Base-by-base conservation (phyloP, 108 stramenopile species). In the Mayamaea pseudoterrestris region DNA sequence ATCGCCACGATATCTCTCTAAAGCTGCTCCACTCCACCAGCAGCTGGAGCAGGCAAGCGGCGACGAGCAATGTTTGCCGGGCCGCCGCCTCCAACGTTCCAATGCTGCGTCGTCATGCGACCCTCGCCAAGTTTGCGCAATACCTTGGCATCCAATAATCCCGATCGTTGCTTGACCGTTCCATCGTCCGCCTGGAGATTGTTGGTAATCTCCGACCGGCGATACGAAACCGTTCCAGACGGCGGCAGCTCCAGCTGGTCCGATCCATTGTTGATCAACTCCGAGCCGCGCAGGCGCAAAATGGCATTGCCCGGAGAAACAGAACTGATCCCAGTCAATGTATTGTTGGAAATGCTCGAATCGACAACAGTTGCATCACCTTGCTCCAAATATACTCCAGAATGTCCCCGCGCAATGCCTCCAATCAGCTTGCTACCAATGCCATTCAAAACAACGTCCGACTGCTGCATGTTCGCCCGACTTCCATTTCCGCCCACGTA, bases 321-420 rank as follows among this genome's bases (percentile, higher is more conserved):
- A 5, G 73, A 79, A 5, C 76, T 75, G 26, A 88, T 70, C 1
- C 86, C 86, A 11, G 86, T 88, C 53, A 88, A 50, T 1, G 73
- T 53, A 48, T 88, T 88, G 20, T 58, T 47, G 27, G 76, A 76
- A 32, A 88, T 76, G 44, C 81, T 88, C 58, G 73, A 83, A 55
- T 83, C 68, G 0, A 24, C 23, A 55, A 88, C 61, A 5, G 35
- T 41, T n/a, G 81, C 86, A 9, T 56, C 35, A 16, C 86, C 86
- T 47, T 88, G 81, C 60, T 88, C 86, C 34, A 88, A 47, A 40
- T 82, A 88, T 2, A 88, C 47, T 20, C 86, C 81, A 9, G 81
- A 83, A 41, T 88, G 86, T 6, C 81, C 81, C 22, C 78, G 55
- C 7, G 69, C 69, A 46, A 88, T 75, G 5, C 81, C 81, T 22